These are phyloP conservation scores for Larix sibirica DNA, from an alignment of 83 land plant species.

Conservation along the genomic window DNA sequence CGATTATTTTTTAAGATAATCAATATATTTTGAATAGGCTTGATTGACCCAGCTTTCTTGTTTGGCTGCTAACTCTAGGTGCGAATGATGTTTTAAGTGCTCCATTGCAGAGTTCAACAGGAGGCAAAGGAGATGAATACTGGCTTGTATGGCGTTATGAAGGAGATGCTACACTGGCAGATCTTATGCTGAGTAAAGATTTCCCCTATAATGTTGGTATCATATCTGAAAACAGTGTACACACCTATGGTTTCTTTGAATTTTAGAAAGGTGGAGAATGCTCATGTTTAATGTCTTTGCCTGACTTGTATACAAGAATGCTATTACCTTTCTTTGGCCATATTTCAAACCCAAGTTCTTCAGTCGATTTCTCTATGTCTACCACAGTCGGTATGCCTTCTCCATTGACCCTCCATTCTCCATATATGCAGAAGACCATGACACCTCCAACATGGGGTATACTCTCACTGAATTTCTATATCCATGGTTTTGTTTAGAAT, in stretches of 20 bases:
- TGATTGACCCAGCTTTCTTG: background rate
- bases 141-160: conserved; percentile 97
- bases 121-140: conserved; percentile 75
- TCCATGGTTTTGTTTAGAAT: background rate
- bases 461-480: background rate
- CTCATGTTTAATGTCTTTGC: background rate
- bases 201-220: conserved; percentile 95
- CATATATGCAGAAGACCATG: background rate
- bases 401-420: background rate
- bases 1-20: background rate
- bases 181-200: conserved; percentile 82
- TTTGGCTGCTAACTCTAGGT: conserved; percentile 2
- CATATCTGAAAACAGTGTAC: background rate
- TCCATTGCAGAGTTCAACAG: conserved; percentile 49
- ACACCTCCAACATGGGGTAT: background rate
- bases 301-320: background rate
- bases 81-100: conserved; percentile 3
- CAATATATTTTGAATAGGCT: background rate
- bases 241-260: background rate
- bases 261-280: background rate
- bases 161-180: conserved; percentile 87
- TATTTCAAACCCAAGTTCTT: background rate
- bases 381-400: background rate
- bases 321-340: background rate
- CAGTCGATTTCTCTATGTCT: background rate